These are phyloP conservation scores for Polytrichum formosum DNA, from an alignment of 225 moss, liverwort and hornwort species.

Conservation along the genomic window DNA sequence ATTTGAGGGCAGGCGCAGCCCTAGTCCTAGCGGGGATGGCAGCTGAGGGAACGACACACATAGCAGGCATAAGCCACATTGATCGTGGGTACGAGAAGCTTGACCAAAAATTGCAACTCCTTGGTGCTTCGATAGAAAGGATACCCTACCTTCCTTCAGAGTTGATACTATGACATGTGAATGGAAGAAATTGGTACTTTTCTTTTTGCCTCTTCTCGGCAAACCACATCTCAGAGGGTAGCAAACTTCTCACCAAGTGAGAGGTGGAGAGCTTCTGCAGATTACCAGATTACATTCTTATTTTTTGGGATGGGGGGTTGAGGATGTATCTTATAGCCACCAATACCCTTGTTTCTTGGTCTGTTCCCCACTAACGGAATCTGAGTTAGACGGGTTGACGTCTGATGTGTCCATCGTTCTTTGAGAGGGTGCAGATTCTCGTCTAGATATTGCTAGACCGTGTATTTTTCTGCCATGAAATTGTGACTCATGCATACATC, in stretches of 20 bases:
- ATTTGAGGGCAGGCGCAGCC: constrained; percentile 96
- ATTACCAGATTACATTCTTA: not conserved
- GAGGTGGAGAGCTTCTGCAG: not conserved
- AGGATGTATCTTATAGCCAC: constrained; percentile 13
- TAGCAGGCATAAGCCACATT: constrained; percentile 80
- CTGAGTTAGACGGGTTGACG: not conserved
- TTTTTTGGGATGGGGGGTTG: constrained; percentile 5
- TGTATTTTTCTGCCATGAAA: constrained; percentile 7
- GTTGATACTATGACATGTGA: constrained; percentile 28
- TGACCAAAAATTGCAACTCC: constrained; percentile 72
- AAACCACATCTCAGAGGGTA: not conserved
- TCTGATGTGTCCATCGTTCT: constrained; percentile 9
- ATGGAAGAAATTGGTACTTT: not conserved
- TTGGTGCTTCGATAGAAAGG: constrained; percentile 73
- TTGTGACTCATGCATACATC: constrained; percentile 11
- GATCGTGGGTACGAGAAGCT: constrained; percentile 91
- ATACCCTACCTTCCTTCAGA: constrained; percentile 63
- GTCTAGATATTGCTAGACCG: constrained; percentile 14
- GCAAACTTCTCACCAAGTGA: not conserved
- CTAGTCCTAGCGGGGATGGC: constrained; percentile 94
- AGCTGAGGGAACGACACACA: constrained; percentile 76
- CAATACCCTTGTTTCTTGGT: constrained; percentile 15
- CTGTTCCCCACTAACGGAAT: constrained; percentile 9
- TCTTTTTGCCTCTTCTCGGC: not conserved
- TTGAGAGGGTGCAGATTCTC: constrained; percentile 5